phyloP scores from a whole-genome alignment of 441 rosid genomes.

The Pelargonium citronellum region DNA sequence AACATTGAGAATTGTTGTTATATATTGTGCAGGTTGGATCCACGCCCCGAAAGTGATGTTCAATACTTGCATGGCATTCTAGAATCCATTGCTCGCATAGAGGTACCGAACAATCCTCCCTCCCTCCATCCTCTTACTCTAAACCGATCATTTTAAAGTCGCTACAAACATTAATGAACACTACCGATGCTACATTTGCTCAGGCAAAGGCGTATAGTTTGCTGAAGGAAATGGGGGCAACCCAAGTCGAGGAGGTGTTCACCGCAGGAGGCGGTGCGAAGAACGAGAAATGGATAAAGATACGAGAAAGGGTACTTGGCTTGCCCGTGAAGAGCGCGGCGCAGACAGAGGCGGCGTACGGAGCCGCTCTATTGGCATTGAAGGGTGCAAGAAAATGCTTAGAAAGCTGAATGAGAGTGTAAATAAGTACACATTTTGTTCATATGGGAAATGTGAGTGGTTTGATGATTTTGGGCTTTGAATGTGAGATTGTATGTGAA shows the following conservation, averaged over 20 bases:
- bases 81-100: slow-evolving; percentile 88
- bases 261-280: slow-evolving; percentile 88
- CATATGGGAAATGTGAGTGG: no score
- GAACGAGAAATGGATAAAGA: slow-evolving; percentile 73
- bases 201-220: slow-evolving; percentile 67
- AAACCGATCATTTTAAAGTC: no score
- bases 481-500: no score
- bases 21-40: slow-evolving; percentile 51
- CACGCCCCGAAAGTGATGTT: slow-evolving; percentile 69
- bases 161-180: neutral
- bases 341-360: slow-evolving; percentile 89
- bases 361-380: slow-evolving; percentile 78
- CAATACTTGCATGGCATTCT: slow-evolving; percentile 83
- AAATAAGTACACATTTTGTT: no score
- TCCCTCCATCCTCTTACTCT: neutral
- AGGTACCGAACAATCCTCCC: slow-evolving; percentile 52
- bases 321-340: slow-evolving; percentile 58
- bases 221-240: slow-evolving; percentile 72
- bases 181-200: neutral
- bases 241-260: slow-evolving; percentile 62
- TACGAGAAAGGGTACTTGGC: slow-evolving; percentile 64
- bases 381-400: no score
- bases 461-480: no score
- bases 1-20: neutral
- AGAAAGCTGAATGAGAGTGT: no score